Percentiles rank a stretch among this genome's conserved stretches.
These are phyloP conservation scores for Aspergillus udagawae DNA, from an alignment of 2,329 filamentous ascomycete species.

Conservation along the genomic window DNA sequence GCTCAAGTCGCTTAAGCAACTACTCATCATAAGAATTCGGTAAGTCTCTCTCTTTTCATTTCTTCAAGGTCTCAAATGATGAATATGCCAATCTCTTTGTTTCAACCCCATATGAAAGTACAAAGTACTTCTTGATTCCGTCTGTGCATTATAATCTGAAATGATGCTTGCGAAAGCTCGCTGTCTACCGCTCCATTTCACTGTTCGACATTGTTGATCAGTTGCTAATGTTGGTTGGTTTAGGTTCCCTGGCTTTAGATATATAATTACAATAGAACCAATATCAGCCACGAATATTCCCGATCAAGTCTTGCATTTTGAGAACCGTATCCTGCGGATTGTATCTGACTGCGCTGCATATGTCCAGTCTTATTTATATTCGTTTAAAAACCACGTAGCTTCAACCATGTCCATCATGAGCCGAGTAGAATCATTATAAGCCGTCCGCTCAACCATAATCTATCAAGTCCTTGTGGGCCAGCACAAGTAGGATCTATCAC, in stretches of 20 bases:
- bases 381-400: not conserved
- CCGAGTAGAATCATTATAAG: not conserved
- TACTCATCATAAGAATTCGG: not conserved
- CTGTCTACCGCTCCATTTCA: not conserved
- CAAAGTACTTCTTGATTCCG: conserved; percentile 27
- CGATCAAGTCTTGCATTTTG: not conserved
- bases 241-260: not conserved
- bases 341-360: not conserved
- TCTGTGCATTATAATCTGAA: conserved; percentile 28
- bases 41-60: conserved; percentile 7
- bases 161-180: not conserved
- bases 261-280: not conserved
- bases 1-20: not conserved
- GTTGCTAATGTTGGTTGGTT: not conserved
- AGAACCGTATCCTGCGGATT: not conserved
- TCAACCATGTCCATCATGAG: not conserved
- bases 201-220: not conserved
- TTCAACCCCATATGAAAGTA: conserved; percentile 39
- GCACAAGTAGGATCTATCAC: not conserved
- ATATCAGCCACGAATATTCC: too few relatives aligned
- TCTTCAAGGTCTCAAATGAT: conserved; percentile 19
- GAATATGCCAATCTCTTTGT: conserved; percentile 36
- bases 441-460: not conserved
- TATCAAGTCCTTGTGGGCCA: not conserved
- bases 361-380: too few relatives aligned